Evolutionary conservation across 169 alveolate species (phyloP).

Genomic region (Plasmodium yoelii): DNA sequence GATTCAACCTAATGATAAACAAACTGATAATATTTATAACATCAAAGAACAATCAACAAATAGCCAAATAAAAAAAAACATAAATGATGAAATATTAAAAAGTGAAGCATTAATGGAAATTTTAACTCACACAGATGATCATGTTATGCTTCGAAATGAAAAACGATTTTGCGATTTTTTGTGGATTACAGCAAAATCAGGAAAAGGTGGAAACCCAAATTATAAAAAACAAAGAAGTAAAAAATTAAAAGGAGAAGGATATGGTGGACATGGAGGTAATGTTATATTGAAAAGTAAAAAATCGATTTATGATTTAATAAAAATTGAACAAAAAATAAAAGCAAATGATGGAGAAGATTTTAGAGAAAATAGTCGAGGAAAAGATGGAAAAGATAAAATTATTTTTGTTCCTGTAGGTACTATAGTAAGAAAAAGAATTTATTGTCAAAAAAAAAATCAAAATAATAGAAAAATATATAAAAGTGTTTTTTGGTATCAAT

Average conservation of each 20-base stretch:
- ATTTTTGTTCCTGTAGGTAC: slow-evolving; percentile 84
- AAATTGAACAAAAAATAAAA: slow-evolving; percentile 79
- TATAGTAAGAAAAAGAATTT: slow-evolving; percentile 83
- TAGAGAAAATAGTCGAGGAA: slow-evolving; percentile 85
- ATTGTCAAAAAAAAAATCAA: slow-evolving; percentile 72
- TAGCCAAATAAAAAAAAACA: too few relatives aligned
- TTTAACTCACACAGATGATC: slow-evolving; percentile 43
- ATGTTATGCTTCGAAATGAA: slow-evolving; percentile 80
- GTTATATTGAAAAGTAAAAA: slow-evolving; percentile 81
- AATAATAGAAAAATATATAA: slow-evolving; percentile 66
- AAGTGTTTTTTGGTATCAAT: slow-evolving; percentile 79
- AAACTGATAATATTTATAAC: too few relatives aligned
- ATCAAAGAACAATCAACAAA: too few relatives aligned
- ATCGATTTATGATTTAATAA: slow-evolving; percentile 81
- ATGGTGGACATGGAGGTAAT: slow-evolving; percentile 89
- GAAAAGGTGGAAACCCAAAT: slow-evolving; percentile 86
- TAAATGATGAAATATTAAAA: neutral
- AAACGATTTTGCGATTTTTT: slow-evolving; percentile 83
- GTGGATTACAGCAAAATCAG: slow-evolving; percentile 81
- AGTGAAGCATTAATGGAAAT: slow-evolving; percentile 60
- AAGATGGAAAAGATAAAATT: slow-evolving; percentile 78
- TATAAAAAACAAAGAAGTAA: slow-evolving; percentile 78
- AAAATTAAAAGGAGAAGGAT: slow-evolving; percentile 85
- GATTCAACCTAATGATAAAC: too few relatives aligned
- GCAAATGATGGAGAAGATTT: slow-evolving; percentile 85